A percentile compares a stretch with the other conserved stretches of the same genome.
These are phyloP conservation scores for Eucalyptus guilfoylei DNA, from an alignment of 345 rosid genomes.

Conservation along the genomic window DNA sequence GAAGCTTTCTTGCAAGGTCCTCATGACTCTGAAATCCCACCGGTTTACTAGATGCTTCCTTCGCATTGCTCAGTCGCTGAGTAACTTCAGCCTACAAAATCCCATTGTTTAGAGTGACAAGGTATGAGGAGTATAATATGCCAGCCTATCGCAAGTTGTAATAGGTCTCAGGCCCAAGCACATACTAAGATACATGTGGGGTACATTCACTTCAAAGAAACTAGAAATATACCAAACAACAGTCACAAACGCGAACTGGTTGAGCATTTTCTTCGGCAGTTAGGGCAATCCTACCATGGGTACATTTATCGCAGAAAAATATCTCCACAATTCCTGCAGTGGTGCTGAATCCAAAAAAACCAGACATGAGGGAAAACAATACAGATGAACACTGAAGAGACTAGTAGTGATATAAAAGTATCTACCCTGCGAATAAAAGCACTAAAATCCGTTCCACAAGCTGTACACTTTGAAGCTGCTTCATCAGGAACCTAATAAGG, in stretches of 20 bases:
- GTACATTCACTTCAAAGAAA: background rate
- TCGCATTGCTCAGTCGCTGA: slow-evolving; percentile 79
- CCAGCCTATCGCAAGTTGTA: background rate
- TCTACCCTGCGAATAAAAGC: slow-evolving; percentile 78
- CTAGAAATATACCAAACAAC: too few relatives aligned
- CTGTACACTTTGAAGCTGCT: slow-evolving; percentile 75
- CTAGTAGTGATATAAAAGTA: too few relatives aligned
- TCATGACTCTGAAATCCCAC: slow-evolving; percentile 69
- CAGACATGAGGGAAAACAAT: too few relatives aligned
- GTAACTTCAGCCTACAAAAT: slow-evolving; percentile 79
- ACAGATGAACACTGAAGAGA: too few relatives aligned
- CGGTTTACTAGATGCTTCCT: slow-evolving; percentile 68
- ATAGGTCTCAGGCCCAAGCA: background rate
- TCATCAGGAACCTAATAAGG: slow-evolving; percentile 81
- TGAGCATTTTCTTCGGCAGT: too few relatives aligned
- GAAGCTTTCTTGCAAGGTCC: slow-evolving; percentile 94
- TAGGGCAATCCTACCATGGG: too few relatives aligned
- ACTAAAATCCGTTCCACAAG: slow-evolving; percentile 78
- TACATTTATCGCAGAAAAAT: too few relatives aligned
- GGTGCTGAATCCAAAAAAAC: too few relatives aligned
- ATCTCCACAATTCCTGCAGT: too few relatives aligned
- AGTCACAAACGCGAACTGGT: too few relatives aligned
- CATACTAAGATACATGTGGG: background rate
- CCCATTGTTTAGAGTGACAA: background rate
- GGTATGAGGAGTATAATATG: background rate